Conservation (phyloP, 805 yeast species). For the Helenozyma rhizophorensis region DNA sequence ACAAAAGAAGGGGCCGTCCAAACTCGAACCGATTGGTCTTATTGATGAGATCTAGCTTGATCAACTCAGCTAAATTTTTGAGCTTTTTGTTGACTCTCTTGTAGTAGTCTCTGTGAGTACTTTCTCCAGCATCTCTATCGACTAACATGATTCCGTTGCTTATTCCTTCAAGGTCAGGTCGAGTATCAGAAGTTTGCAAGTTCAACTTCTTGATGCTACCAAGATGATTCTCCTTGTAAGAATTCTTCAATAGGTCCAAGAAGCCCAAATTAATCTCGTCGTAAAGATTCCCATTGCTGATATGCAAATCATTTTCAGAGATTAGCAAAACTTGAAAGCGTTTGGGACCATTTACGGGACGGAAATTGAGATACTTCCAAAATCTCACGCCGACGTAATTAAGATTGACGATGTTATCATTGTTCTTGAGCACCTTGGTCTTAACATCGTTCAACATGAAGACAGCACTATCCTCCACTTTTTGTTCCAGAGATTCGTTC, state of each 20-base stretch:
- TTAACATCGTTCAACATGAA: constrained; percentile 24
- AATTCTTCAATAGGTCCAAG: constrained; percentile 36
- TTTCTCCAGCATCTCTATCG: constrained; percentile 16
- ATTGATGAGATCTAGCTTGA: constrained; percentile 35
- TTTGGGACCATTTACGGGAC: constrained; percentile 49
- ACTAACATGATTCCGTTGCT: constrained; percentile 25
- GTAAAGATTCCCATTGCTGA: constrained; percentile 15
- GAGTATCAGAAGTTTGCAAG: constrained; percentile 22
- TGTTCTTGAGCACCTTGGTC: constrained; percentile 30
- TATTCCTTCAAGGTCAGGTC: constrained; percentile 27
- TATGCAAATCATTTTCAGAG: constrained; percentile 19
- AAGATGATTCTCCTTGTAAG: constrained; percentile 45
- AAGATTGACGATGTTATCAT: constrained; percentile 40
- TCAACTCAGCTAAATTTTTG: constrained; percentile 31
- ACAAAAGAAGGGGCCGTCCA: constrained; percentile 45
- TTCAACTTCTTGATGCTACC: constrained; percentile 40
- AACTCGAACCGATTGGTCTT: constrained; percentile 39
- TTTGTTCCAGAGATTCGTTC: constrained; percentile 6
- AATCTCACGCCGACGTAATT: constrained; percentile 41
- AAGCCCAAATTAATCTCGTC: constrained; percentile 31
- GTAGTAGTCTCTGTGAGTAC: constrained; percentile 25
- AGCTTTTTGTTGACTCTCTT: constrained; percentile 26
- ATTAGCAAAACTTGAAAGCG: constrained; percentile 50
- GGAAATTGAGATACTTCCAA: constrained; percentile 57
- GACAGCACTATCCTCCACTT: constrained; percentile 15